These are phyloP conservation scores for Clathrus columnatus DNA, from an alignment of 768 basidiomycete genomes.

Conservation along the genomic window DNA sequence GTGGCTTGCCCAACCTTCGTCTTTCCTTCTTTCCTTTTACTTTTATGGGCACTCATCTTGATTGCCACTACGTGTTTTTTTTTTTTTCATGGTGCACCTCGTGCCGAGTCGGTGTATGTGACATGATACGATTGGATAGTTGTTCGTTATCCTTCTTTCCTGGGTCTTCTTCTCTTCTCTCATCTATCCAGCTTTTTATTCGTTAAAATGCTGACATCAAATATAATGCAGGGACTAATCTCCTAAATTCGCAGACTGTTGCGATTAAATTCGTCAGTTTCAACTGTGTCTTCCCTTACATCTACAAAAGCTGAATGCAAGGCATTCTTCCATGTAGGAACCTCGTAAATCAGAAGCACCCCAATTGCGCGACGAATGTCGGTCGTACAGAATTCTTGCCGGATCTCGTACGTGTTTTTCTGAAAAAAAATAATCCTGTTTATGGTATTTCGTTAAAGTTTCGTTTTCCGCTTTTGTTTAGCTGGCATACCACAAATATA, in stretches of 20 bases:
- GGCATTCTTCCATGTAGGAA: conserved; percentile 49
- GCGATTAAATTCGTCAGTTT: conserved; percentile 98
- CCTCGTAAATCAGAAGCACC: conserved; percentile 93
- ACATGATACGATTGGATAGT: background rate
- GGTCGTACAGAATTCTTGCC: conserved; percentile 86
- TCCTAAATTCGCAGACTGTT: conserved; percentile 96
- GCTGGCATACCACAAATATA: conserved; percentile 98
- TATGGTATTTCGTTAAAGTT: conserved; percentile 10
- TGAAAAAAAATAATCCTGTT: conserved; percentile 6
- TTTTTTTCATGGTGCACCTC: background rate
- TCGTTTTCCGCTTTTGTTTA: conserved; percentile 28
- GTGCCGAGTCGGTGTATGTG: background rate
- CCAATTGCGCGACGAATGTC: conserved; percentile 96
- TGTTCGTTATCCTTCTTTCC: background rate
- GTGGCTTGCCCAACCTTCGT: conserved; percentile 12
- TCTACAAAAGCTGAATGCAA: too few species aligned
- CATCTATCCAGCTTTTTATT: background rate
- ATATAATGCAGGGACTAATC: conserved; percentile 68
- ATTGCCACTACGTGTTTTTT: background rate
- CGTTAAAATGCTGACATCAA: background rate
- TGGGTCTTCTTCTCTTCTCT: background rate
- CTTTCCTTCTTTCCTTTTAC: conserved; percentile 4
- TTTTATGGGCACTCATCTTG: background rate
- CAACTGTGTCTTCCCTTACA: conserved; percentile 9
- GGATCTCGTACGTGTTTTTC: conserved; percentile 79